Conservation (phyloP, 73 alveolate species). For the Stentor coeruleus region DNA sequence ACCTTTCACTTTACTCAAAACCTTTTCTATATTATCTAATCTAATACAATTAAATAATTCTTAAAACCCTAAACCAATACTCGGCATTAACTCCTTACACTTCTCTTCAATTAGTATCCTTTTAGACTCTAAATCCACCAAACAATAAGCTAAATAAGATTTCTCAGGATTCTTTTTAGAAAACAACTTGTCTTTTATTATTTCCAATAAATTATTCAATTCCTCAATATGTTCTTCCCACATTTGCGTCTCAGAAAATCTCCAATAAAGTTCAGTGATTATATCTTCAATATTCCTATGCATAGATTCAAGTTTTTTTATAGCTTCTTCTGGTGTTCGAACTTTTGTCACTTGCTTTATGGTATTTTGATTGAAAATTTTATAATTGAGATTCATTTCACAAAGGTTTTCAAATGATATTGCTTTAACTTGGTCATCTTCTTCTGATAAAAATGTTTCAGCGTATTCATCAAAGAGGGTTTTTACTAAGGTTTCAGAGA, state of each 20-base stretch:
- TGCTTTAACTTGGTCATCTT: neutral
- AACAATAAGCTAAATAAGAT: neutral
- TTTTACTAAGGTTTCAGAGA: neutral
- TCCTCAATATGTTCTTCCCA: conserved; percentile 21
- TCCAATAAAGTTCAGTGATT: conserved; percentile 11
- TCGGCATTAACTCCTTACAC: neutral
- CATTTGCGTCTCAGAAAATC: neutral
- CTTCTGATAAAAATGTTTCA: conserved; percentile 10
- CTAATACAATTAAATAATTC: too few relatives aligned
- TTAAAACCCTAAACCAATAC: neutral
- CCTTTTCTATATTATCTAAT: too few relatives aligned
- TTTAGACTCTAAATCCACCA: conserved; percentile 7
- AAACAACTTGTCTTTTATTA: neutral
- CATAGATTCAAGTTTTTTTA: neutral
- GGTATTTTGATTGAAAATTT: neutral
- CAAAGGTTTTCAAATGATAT: conserved; percentile 19
- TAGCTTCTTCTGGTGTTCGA: neutral
- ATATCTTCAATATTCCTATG: neutral
- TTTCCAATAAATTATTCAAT: neutral
- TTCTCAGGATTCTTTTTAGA: neutral
- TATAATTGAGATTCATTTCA: neutral
- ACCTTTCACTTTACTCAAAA: too few relatives aligned
- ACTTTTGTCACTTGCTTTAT: neutral
- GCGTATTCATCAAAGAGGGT: neutral
- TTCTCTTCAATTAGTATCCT: neutral